Conservation (phyloP, 805 yeast species). For the Candida tammaniensis region DNA sequence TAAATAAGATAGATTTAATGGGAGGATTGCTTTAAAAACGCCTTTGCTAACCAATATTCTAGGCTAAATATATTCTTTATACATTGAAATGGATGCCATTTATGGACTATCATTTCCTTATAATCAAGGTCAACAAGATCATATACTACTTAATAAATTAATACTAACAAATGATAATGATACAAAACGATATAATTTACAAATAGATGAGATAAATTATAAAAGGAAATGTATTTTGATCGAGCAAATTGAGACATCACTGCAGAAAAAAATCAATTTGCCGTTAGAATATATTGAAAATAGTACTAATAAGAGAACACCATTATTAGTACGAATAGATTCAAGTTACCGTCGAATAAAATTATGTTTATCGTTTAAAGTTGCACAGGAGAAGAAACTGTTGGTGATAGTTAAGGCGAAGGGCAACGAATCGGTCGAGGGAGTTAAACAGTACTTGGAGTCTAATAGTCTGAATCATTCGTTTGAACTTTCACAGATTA, state of each 20-base stretch:
- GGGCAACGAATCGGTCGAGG: constrained; percentile 13
- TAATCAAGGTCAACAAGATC: constrained; percentile 11
- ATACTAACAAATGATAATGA: constrained; percentile 27
- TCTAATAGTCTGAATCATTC: constrained; percentile 1
- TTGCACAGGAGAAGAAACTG: constrained; percentile 13
- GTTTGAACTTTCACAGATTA: constrained; percentile 29
- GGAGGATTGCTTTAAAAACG: too few relatives aligned
- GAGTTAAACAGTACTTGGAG: constrained; percentile 12
- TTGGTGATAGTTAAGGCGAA: constrained; percentile 33
- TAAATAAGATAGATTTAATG: too few relatives aligned
- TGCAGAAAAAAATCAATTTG: constrained; percentile 13
- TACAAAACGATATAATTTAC: constrained; percentile 18
- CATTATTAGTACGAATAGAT: constrained; percentile 31
- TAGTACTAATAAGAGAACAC: constrained; percentile 15
- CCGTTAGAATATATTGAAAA: constrained; percentile 27
- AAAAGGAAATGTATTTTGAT: constrained; percentile 20
- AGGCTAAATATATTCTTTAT: too few relatives aligned
- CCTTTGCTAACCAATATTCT: too few relatives aligned
- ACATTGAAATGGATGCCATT: constrained; percentile 1
- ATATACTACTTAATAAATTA: constrained; percentile 20
- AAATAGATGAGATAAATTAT: constrained; percentile 15
- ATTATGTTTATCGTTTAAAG: constrained; percentile 25
- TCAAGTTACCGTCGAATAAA: constrained; percentile 23
- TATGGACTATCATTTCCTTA: constrained; percentile 24
- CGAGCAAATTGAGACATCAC: constrained; percentile 13